Evolutionary conservation across 2,329 filamentous ascomycete genomes (phyloP), one percentile per base, ranked within the genome.

Genomic region (Tolypocladium ophioglossoides): DNA sequence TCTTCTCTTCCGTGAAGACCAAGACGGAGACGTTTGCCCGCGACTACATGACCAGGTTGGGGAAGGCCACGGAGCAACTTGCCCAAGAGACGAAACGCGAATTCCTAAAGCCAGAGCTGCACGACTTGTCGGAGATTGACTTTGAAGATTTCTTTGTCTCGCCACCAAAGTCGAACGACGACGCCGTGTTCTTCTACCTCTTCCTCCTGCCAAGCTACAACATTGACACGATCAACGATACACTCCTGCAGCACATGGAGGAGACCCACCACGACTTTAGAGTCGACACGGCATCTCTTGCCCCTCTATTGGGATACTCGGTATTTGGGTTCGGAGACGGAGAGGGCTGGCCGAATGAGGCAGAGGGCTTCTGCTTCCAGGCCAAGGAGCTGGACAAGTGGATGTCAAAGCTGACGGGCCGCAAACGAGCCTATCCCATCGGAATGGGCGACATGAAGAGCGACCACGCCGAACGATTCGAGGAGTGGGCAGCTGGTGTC

Each of bases 181-280:
- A 76, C n/a, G 70, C 78, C 3, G 82, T 85, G 57, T 82, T 85
- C 62, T 85, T 96, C 62, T 99, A 97, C 70, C 76, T 95, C 40
- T 78, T 97, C 53, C 73, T 97, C 39, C 71, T 96, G 4, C 94
- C 92, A 0, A 91, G 88, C 58, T 97, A 96, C 75, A 95, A 97
- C 65, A 96, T 96, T 64, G 92, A 96, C 64, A 92, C 89, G 9
- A 87, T 95, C 60, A 83, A 96, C 61, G 87, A 91, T 64, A 92
- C 83, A 18, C 91, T 97, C 67, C 75, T 97, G 27, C 84, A 89
- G 59, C 90, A 96, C 67, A 74, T 99, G 7, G 79, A 87, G 66
- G 92, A 99, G 68, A 97, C 91, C 0, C 92, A 97, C 66, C 84
- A 97, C 72, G 94, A 99, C 69, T 97, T 97, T 75, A 84, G 92